phyloP scores from a whole-genome alignment of 768 basidiomycete species.

The Rubroboletus satanas region DNA sequence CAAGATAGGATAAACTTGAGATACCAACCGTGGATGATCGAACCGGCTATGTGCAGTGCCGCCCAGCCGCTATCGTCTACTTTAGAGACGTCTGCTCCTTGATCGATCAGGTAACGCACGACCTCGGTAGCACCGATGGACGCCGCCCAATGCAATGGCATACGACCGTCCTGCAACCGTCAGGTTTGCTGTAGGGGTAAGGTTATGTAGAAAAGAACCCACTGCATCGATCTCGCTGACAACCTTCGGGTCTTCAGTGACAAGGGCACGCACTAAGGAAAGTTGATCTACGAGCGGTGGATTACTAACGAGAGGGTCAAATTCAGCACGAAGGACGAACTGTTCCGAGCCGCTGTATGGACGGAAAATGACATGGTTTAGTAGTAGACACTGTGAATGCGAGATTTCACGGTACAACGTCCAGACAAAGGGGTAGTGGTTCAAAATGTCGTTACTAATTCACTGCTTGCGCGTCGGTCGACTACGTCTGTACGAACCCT shows the following conservation, averaged over 20 bases:
- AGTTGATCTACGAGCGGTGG: conserved; percentile 52
- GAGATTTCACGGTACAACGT: not conserved
- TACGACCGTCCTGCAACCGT: conserved; percentile 61
- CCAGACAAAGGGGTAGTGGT: not conserved
- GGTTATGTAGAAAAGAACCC: conserved; percentile 7
- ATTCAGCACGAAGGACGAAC: conserved; percentile 30
- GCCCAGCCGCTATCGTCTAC: conserved; percentile 71
- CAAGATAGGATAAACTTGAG: not conserved
- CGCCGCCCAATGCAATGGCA: conserved; percentile 84
- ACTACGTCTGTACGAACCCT: conserved; percentile 13
- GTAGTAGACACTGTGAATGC: not conserved
- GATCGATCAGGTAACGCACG: conserved; percentile 62
- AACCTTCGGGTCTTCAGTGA: conserved; percentile 57
- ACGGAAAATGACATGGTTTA: conserved; percentile 42
- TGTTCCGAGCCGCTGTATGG: conserved; percentile 68
- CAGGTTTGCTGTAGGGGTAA: not conserved
- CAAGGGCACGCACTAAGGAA: conserved; percentile 61
- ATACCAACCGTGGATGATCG: not conserved
- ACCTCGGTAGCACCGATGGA: conserved; percentile 70
- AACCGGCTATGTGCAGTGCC: conserved; percentile 76
- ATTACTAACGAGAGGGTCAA: not conserved
- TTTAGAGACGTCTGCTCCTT: conserved; percentile 62
- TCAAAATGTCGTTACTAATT: not conserved
- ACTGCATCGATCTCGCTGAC: conserved; percentile 65
- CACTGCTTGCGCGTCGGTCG: conserved; percentile 10